phyloP scores from a whole-genome alignment of 2,329 filamentous ascomycete genomes.

The Diaporthe nobilis region DNA sequence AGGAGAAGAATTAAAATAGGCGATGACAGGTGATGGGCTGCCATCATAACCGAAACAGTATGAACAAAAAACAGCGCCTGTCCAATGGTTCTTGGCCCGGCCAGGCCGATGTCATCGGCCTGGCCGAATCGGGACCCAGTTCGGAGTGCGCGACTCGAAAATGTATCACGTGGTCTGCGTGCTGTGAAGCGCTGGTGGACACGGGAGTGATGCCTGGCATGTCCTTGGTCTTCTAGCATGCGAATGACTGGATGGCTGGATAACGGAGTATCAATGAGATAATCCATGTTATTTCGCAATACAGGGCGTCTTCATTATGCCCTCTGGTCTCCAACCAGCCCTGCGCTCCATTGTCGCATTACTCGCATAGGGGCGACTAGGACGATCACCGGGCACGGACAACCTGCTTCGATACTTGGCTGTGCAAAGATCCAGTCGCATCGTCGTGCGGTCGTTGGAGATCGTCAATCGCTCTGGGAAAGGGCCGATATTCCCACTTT shows the following conservation, averaged over 20 bases:
- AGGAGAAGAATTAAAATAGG: slow-evolving; percentile 18
- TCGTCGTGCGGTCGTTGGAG: neutral
- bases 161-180: slow-evolving; percentile 29
- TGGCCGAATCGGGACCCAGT: slow-evolving; percentile 18
- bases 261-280: neutral
- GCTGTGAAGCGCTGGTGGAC: slow-evolving; percentile 19
- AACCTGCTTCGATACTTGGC: neutral
- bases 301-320: slow-evolving; percentile 31
- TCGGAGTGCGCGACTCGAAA: slow-evolving; percentile 30
- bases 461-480: slow-evolving; percentile 10
- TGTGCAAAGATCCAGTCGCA: neutral
- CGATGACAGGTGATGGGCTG: slow-evolving; percentile 3
- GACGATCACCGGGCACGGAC: slow-evolving; percentile 27
- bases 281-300: slow-evolving; percentile 2
- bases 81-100: slow-evolving; percentile 14
- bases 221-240: slow-evolving; percentile 25
- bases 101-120: neutral
- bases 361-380: slow-evolving; percentile 6
- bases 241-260: slow-evolving; percentile 12
- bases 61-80: slow-evolving; percentile 29
- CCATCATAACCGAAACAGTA: slow-evolving; percentile 17
- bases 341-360: slow-evolving; percentile 26
- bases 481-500: neutral
- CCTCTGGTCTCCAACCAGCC: slow-evolving; percentile 21
- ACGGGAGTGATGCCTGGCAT: slow-evolving; percentile 4